These are phyloP conservation scores for Draba incana DNA, from an alignment of 345 rosid genomes.

Conservation along the genomic window DNA sequence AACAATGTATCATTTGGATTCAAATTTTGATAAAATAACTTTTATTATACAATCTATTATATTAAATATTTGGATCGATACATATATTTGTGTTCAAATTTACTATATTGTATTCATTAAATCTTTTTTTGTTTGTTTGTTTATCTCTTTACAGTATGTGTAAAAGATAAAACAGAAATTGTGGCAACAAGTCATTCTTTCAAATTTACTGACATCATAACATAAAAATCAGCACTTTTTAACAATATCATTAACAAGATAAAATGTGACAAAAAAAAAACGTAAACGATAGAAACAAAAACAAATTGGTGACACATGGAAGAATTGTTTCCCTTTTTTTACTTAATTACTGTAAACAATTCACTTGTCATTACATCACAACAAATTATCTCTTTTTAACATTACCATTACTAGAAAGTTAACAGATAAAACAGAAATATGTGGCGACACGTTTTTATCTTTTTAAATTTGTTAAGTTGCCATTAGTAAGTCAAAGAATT, in stretches of 20 bases:
- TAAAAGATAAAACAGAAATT: conserved; percentile 21
- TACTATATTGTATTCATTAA: background rate
- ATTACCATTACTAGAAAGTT: no score
- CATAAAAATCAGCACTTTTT: background rate
- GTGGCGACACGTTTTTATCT: conserved; percentile 40
- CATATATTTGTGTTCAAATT: background rate
- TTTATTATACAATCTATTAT: no score
- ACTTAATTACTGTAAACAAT: no score
- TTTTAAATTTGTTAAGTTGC: background rate
- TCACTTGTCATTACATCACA: no score
- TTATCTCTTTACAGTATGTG: background rate
- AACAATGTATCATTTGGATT: no score
- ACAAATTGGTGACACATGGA: no score
- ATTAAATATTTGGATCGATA: no score
- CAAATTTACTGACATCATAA: background rate
- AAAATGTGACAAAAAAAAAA: background rate
- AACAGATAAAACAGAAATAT: conserved; percentile 24
- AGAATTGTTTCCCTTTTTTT: no score
- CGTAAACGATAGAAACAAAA: no score
- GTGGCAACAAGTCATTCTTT: conserved; percentile 32
- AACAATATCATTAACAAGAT: background rate
- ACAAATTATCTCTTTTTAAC: no score
- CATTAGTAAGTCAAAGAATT: conserved; percentile 8
- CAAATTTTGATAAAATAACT: no score
- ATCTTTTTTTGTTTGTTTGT: background rate